These are phyloP conservation scores for Ophiobolus disseminans DNA, from an alignment of 2,329 filamentous ascomycete genomes.

Conservation along the genomic window DNA sequence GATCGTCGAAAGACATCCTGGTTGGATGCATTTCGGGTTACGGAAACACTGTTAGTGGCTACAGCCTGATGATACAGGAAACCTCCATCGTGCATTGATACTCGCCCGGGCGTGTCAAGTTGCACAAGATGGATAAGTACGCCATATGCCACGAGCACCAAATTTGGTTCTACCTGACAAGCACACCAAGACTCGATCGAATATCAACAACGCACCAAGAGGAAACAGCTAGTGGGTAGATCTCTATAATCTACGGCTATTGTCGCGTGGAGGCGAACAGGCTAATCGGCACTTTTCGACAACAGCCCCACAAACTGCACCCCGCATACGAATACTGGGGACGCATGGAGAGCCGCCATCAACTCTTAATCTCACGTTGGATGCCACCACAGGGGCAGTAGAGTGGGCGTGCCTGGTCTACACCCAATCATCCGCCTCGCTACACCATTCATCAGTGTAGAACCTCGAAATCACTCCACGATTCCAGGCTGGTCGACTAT, in stretches of 20 bases:
- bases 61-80: too few species aligned
- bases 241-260: conserved; percentile 30
- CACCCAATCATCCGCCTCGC: conserved; percentile 13
- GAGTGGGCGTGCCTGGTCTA: conserved; percentile 8
- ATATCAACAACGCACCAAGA: too few species aligned
- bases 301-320: conserved; percentile 30
- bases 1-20: too few species aligned
- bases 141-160: too few species aligned
- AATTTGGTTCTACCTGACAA: too few species aligned
- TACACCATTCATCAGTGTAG: conserved; percentile 1
- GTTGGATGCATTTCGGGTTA: too few species aligned
- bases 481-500: conserved; percentile 12
- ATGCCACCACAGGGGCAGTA: conserved; percentile 16
- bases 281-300: conserved; percentile 36
- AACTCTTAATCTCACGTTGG: conserved; percentile 25
- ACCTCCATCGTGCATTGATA: too few species aligned
- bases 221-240: conserved; percentile 6
- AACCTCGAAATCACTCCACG: conserved; percentile 9
- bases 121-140: too few species aligned
- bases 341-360: conserved; percentile 24
- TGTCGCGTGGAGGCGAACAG: conserved; percentile 27
- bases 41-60: too few species aligned
- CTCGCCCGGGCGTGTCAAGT: too few species aligned
- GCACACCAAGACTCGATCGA: too few species aligned
- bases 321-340: conserved; percentile 28